These are phyloP conservation scores for Lecanicillium sp. DNA, from an alignment of 2,329 filamentous ascomycete genomes.

Conservation along the genomic window DNA sequence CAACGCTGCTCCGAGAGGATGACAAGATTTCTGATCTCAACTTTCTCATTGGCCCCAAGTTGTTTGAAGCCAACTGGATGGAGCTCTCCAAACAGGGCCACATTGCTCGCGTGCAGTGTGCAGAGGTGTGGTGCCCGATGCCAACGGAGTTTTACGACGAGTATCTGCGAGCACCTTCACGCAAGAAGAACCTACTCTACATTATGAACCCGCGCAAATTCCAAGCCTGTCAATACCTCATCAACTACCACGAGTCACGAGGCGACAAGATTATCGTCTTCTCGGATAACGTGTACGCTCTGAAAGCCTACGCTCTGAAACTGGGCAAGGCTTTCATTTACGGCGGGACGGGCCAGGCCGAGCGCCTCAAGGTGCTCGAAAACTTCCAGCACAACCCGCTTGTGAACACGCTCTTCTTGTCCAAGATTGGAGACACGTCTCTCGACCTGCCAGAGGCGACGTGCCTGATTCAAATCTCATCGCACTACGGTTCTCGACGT, in stretches of 20 bases:
- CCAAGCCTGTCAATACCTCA: slow-evolving; percentile 95
- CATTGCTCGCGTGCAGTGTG: slow-evolving; percentile 94
- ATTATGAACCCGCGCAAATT: slow-evolving; percentile 99
- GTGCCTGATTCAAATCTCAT: slow-evolving; percentile 94
- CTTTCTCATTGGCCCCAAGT: slow-evolving; percentile 92
- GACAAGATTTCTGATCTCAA: slow-evolving; percentile 98
- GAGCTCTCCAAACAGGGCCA: slow-evolving; percentile 94
- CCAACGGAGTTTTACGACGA: slow-evolving; percentile 96
- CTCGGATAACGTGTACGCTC: slow-evolving; percentile 91
- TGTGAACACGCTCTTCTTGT: slow-evolving; percentile 90
- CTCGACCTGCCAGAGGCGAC: slow-evolving; percentile 94
- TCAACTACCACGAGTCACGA: slow-evolving; percentile 90
- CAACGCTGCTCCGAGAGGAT: slow-evolving; percentile 89
- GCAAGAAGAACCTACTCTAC: slow-evolving; percentile 56
- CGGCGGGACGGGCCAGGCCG: slow-evolving; percentile 77
- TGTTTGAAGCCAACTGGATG: slow-evolving; percentile 99
- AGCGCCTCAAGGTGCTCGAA: slow-evolving; percentile 80
- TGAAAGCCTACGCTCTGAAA: slow-evolving; percentile 78
- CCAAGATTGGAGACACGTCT: slow-evolving; percentile 98
- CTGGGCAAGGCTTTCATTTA: slow-evolving; percentile 86
- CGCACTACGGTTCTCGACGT: slow-evolving; percentile 92
- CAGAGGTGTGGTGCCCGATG: slow-evolving; percentile 99
- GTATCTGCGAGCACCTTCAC: slow-evolving; percentile 65
- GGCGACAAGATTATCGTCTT: slow-evolving; percentile 99
- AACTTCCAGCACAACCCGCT: slow-evolving; percentile 92